Conservation (phyloP, 345 rosid species). For the Pistacia atlantica region DNA sequence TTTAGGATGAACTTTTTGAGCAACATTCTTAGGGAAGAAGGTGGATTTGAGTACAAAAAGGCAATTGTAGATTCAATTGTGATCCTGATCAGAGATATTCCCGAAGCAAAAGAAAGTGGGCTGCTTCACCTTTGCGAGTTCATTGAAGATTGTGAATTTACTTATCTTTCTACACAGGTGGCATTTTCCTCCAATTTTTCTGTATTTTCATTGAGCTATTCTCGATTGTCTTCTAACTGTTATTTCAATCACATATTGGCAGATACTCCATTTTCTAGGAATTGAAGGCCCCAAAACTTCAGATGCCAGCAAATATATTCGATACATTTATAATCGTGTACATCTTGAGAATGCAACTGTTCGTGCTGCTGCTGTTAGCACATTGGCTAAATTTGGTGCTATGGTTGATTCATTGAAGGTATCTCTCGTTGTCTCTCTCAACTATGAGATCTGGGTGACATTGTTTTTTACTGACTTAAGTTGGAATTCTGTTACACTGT, state of each 20-base stretch:
- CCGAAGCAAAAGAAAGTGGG: slow-evolving; percentile 97
- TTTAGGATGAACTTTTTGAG: slow-evolving; percentile 98
- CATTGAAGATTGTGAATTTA: slow-evolving; percentile 99
- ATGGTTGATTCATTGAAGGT: slow-evolving; percentile 92
- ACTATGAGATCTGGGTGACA: background rate
- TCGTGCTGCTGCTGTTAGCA: slow-evolving; percentile 94
- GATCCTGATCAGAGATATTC: slow-evolving; percentile 94
- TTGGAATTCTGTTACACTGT: slow-evolving; percentile 14
- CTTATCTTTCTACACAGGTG: slow-evolving; percentile 98
- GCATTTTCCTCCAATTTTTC: slow-evolving; percentile 18
- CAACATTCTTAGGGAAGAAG: slow-evolving; percentile 99
- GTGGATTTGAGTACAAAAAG: slow-evolving; percentile 97
- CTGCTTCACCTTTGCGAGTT: slow-evolving; percentile 98
- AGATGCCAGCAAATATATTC: slow-evolving; percentile 93
- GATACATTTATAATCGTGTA: slow-evolving; percentile 94
- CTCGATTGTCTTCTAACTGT: background rate
- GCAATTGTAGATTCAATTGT: slow-evolving; percentile 98
- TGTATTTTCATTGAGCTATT: background rate
- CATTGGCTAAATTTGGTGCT: slow-evolving; percentile 95
- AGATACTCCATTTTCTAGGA: slow-evolving; percentile 99
- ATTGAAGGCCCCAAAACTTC: slow-evolving; percentile 93
- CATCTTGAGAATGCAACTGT: slow-evolving; percentile 99
- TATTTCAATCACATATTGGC: slow-evolving; percentile 19
- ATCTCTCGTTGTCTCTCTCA: background rate
- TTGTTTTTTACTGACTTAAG: slow-evolving; percentile 6